Evolutionary conservation across 306 rosid species (phyloP), one percentile per base, ranked within the genome.

Genomic region (Hippophae rhamnoides): DNA sequence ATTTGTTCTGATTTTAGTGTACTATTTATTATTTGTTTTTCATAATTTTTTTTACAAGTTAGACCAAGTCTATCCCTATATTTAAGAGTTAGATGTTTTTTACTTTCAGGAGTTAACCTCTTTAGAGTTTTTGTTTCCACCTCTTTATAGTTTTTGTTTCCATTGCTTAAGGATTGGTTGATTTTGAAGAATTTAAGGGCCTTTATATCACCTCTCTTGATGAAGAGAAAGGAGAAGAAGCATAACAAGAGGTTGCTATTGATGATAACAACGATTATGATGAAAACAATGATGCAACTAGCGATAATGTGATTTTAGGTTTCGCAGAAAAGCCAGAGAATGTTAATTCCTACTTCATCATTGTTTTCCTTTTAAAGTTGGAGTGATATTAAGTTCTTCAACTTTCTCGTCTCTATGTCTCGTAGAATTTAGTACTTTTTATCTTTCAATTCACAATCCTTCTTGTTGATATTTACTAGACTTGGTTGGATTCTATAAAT

Each of bases 401-500:
- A 52, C 26, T 56, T 58, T 10, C 43, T 26, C 1, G 23, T 18
- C 23, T 61, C 23, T 18, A 18, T 0, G 23, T 18, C 23, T 18
- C 1, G 1, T 18, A 18, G 23, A 18, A 18, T 18, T 18, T 2
- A 9, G 6, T 12, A 6, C 1, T 5, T 62, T 48, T 6, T n/a
- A 10, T 47, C 52, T 48, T 48, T 12, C 7, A 7, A 13, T 6
- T 9, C 6, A 3, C 0, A 48, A 48, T 12, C 5, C 3, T 18
- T 18, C 23, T 18, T 18, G 1, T 18, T 18, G 23, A 18, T 18
- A 18, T 0, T 18, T 18, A 18, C 1, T 18, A 18, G 1, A 18
- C 23, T 94, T 90, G 97, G 97, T 76, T 90, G 69, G 95, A 87
- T 67, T 95, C 98, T 14, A 61, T 81, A 54, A 85, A 78, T 69